These are phyloP conservation scores for Lantana camara DNA, from an alignment of 257 asterid species.

Conservation along the genomic window DNA sequence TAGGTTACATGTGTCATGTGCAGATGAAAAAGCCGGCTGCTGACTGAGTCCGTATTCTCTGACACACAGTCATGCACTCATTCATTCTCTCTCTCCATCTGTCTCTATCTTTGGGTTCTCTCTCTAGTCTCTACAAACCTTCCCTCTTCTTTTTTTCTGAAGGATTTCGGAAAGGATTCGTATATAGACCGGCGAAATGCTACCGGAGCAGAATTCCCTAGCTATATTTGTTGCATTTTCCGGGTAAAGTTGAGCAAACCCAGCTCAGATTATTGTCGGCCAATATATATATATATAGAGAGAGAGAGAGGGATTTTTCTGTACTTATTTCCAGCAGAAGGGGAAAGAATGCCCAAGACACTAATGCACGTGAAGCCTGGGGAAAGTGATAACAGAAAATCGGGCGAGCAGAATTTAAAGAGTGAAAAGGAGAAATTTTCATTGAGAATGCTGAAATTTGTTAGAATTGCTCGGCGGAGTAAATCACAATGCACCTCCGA, in stretches of 20 bases:
- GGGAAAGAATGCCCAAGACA: slow-evolving; percentile 51
- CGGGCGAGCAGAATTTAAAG: slow-evolving; percentile 16
- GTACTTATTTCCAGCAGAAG: neutral
- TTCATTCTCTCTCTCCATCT: slow-evolving; percentile 18
- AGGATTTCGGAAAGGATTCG: neutral
- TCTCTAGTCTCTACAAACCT: neutral
- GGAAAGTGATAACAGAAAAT: no score
- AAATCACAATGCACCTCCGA: slow-evolving; percentile 78
- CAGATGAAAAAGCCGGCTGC: slow-evolving; percentile 33
- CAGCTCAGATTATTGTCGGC: no score
- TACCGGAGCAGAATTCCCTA: slow-evolving; percentile 24
- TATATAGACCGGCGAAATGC: slow-evolving; percentile 30
- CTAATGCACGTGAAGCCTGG: no score
- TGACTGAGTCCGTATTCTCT: neutral
- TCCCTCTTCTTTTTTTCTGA: slow-evolving; percentile 14
- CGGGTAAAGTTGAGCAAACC: slow-evolving; percentile 12
- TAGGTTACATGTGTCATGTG: no score
- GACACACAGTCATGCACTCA: slow-evolving; percentile 33
- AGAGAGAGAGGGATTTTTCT: neutral
- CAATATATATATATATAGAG: neutral
- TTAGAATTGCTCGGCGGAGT: slow-evolving; percentile 63
- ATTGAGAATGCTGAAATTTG: slow-evolving; percentile 58
- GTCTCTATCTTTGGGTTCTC: neutral
- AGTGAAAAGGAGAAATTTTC: slow-evolving; percentile 29
- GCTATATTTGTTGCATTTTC: slow-evolving; percentile 6